Percentiles rank a stretch among this genome's conserved stretches.
phyloP scores from a whole-genome alignment of 768 basidiomycete genomes.

The Tulasnella sp. region DNA sequence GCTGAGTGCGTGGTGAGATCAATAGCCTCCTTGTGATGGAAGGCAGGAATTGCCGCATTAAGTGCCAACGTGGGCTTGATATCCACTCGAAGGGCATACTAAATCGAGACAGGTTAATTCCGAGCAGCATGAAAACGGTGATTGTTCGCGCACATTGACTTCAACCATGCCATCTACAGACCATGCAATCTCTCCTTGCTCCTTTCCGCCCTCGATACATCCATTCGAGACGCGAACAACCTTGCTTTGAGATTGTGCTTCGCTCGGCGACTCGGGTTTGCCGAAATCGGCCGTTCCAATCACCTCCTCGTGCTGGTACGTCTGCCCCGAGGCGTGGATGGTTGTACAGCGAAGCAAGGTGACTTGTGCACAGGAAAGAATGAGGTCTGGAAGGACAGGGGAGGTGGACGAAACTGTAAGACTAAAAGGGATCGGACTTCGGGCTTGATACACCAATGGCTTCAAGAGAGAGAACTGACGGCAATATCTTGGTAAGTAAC shows the following conservation, averaged over 20 bases:
- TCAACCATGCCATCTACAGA: constrained; percentile 13
- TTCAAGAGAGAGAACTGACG: constrained; percentile 3
- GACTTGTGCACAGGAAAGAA: constrained; percentile 9
- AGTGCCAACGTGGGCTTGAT: constrained; percentile 9
- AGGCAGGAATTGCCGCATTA: constrained; percentile 4
- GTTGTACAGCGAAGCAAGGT: constrained; percentile 8
- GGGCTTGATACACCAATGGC: constrained; percentile 15
- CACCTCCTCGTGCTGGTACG: not conserved
- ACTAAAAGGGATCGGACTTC: constrained; percentile 16
- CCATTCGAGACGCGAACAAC: not conserved
- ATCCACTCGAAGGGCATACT: constrained; percentile 17
- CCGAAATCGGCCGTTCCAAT: constrained; percentile 19
- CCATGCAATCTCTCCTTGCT: constrained; percentile 22
- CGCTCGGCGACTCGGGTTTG: constrained; percentile 8
- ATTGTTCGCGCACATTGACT: not conserved
- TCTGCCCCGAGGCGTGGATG: not conserved
- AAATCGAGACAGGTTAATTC: not conserved
- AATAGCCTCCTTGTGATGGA: not conserved
- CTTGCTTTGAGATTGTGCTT: not conserved
- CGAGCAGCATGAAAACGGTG: not conserved
- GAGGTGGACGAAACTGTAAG: not conserved
- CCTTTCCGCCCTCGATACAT: constrained; percentile 16
- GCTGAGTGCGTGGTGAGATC: constrained; percentile 15
- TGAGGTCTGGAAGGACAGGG: constrained; percentile 18
- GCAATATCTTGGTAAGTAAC: not conserved